phyloP scores from a whole-genome alignment of 768 basidiomycete genomes.

The Phallus indusiatus region DNA sequence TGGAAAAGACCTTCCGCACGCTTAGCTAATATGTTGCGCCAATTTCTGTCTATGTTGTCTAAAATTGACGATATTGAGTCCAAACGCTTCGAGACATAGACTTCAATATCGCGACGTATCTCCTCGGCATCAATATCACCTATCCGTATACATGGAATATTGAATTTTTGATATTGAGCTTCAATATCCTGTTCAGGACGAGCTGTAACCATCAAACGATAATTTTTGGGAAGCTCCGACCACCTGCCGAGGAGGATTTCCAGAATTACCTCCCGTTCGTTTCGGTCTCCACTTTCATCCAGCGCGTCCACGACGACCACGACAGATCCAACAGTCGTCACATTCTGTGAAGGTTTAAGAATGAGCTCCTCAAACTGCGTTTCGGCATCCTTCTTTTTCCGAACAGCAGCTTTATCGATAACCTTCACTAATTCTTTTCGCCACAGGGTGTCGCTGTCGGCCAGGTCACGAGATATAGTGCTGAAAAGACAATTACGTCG shows the following conservation, averaged over 20 bases:
- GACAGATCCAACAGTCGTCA: constrained; percentile 6
- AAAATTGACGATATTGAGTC: neutral
- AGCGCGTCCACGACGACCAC: constrained; percentile 20
- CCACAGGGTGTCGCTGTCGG: constrained; percentile 9
- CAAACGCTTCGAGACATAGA: neutral
- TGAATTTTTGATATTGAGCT: neutral
- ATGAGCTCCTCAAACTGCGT: constrained; percentile 14
- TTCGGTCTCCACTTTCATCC: constrained; percentile 13
- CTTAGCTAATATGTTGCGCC: constrained; percentile 10
- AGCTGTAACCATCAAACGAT: too few species aligned
- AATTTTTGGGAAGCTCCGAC: constrained; percentile 14
- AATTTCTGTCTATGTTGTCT: neutral
- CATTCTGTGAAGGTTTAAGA: constrained; percentile 1
- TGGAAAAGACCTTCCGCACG: constrained; percentile 24
- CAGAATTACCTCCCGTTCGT: constrained; percentile 14
- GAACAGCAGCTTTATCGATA: neutral
- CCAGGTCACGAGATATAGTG: constrained; percentile 18
- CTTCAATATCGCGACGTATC: neutral
- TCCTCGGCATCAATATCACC: neutral
- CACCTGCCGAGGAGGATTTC: constrained; percentile 12
- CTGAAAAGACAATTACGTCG: constrained; percentile 13
- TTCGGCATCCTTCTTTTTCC: neutral
- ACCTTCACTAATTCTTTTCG: constrained; percentile 2
- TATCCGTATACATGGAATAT: neutral
- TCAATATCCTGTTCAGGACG: constrained; percentile 18